Evolutionary conservation across 106 monocot genomes (phyloP), one percentile per base, ranked within the genome.

Genomic region (Narthecium ossifragum): DNA sequence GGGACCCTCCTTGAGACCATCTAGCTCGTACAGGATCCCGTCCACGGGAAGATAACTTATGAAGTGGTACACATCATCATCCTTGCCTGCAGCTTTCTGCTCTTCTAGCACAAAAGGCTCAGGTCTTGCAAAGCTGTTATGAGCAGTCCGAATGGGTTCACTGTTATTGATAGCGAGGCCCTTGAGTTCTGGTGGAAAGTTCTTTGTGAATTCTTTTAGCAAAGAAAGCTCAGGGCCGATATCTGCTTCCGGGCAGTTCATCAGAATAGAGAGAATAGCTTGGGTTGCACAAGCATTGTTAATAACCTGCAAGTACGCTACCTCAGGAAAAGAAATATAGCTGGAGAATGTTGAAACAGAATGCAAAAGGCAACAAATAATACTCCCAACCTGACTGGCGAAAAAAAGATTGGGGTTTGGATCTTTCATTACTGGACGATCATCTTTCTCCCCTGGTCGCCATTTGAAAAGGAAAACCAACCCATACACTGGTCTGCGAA

Each of bases 251-350:
- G 82, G 72, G 21, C 73, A 80, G 62, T 96, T 96, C 83, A 96
- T 57, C 17, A 96, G 73, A 59, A 96, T 86, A 18, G 94, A 90
- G 29, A 96, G 82, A 54, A 96, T 96, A 37, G 94, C 94, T 86
- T 96, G 94, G 28, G 94, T 96, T n/a, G 94, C 89, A 57, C 94
- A 96, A 31, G 94, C 94, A 71, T 96, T 96, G 66, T 90, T 90
- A 40, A 96, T 86, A 49, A 96, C 94, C 93, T 94, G 80, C 12
- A 45, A 31, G 15, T 23, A 41, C 6, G 14, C 12, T 45, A 10
- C 53, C 49, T 45, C 26, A 15, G 28, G 15, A 26, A 41, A 55
- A 1, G 2, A 59, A 51, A 26, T 11, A 7, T 2, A 13, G 43
- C 14, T 17, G 43, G n/a, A n/a, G n/a, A n/a, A n/a, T n/a, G n/a